A percentile compares a stretch with the other conserved stretches of the same genome.
These are phyloP conservation scores for Penicillium salamii DNA, from an alignment of 495 filamentous ascomycete genomes.

Conservation along the genomic window DNA sequence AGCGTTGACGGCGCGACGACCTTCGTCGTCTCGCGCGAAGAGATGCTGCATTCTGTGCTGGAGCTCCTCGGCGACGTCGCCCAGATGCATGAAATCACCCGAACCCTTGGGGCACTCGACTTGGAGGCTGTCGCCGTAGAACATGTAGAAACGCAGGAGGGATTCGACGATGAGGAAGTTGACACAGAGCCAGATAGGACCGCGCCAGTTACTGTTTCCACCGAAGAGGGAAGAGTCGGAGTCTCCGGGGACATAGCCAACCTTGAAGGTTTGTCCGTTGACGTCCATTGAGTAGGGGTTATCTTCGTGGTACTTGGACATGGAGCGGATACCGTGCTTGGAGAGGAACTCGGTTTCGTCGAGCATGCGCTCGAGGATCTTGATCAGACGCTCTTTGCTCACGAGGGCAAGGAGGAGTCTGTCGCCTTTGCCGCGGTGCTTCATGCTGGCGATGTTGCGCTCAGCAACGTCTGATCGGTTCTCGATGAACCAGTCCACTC, in stretches of 20 bases:
- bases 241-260: conserved; percentile 88
- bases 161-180: conserved; percentile 95
- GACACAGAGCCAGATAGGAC: conserved; percentile 92
- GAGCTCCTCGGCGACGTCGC: conserved; percentile 93
- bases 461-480: conserved; percentile 81
- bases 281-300: conserved; percentile 94
- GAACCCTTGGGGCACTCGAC: conserved; percentile 94
- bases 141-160: conserved; percentile 88
- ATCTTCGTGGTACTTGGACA: conserved; percentile 90
- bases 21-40: conserved; percentile 78
- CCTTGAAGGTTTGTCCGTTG: conserved; percentile 84
- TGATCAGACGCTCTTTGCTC: conserved; percentile 79
- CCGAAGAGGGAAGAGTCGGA: conserved; percentile 92
- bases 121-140: conserved; percentile 83
- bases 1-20: conserved; percentile 80
- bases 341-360: conserved; percentile 92
- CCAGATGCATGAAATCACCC: conserved; percentile 92
- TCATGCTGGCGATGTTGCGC: conserved; percentile 89
- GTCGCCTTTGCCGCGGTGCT: conserved; percentile 81
- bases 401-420: conserved; percentile 83
- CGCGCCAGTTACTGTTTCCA: conserved; percentile 96
- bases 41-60: conserved; percentile 94
- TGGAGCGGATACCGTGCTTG: conserved; percentile 84
- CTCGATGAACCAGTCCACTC: conserved; percentile 88
- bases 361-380: conserved; percentile 87